Percentiles rank a stretch among this genome's conserved stretches.
phyloP scores from a whole-genome alignment of 345 rosid genomes.

The Eucalyptus sp. region DNA sequence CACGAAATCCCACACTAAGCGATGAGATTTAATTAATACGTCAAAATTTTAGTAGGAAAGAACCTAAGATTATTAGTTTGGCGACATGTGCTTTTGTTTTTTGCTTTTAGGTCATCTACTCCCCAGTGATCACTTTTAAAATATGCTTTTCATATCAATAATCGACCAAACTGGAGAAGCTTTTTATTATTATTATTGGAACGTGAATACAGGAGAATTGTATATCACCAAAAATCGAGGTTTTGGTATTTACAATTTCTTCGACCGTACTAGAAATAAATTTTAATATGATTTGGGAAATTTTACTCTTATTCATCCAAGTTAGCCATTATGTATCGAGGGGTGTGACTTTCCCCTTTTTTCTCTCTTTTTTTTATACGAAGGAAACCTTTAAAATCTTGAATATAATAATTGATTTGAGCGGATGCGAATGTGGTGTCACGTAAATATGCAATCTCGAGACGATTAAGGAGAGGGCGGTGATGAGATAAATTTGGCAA shows the following conservation, averaged over 20 bases:
- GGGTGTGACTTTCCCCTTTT: neutral
- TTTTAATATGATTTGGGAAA: neutral
- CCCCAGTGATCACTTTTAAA: neutral
- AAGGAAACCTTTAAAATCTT: neutral
- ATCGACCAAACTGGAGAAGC: neutral
- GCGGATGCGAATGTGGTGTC: neutral
- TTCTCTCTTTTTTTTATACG: neutral
- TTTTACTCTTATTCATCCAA: neutral
- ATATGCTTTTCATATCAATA: neutral
- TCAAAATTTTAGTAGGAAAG: neutral
- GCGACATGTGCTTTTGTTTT: neutral
- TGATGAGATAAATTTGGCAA: neutral
- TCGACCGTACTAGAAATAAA: neutral
- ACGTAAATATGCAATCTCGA: neutral
- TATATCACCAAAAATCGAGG: neutral
- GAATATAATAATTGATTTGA: neutral
- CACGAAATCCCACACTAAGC: rapidly evolving
- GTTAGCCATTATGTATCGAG: neutral
- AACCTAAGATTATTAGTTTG: neutral
- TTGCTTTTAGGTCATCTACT: neutral
- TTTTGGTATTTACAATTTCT: neutral
- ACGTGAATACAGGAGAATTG: neutral
- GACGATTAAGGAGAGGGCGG: neutral
- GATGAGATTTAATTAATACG: neutral
- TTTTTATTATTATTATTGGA: no score